Base-by-base conservation (phyloP, 257 asterid genomes). In the Nicotiana tomentosiformis region DNA sequence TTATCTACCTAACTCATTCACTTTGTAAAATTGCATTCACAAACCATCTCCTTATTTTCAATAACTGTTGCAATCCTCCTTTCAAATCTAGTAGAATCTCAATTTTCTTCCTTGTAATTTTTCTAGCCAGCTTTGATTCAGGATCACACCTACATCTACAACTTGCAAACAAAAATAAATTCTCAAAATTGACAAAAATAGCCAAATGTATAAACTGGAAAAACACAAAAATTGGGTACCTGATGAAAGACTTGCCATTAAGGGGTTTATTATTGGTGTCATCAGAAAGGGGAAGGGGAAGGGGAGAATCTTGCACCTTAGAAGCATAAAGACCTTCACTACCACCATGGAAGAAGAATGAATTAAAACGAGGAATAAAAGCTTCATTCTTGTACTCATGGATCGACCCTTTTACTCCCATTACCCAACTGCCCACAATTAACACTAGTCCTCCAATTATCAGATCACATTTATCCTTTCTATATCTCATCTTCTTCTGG, bases 251-350 rank as follows among this genome's bases (percentile, higher is more conserved):
- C 85, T 93, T 93, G 33, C 98, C 99, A 77, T 90, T 92, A 7
- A 90, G 93, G 86, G 98, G 93, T 85, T 91, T 92, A 86, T 70
- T 51, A 74, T 53, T 88, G 53, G 78, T 80, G 85, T 95, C 97
- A 78, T 92, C 90, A 35, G 91, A 77, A 4, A 87, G 9, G 18
- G 82, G 77, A 4, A 87, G 9, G 18, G 82, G 77, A 77, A 78
- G 86, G 0, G 94, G 86, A 51, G 91, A 84, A 77, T 90, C 91
- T 12, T 77, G 81, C 68, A 87, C 82, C 86, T 88, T 93, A 29
- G 99, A 91, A 89, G 98, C 98, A 85, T 93, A 92, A 70, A 96
- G 98, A 0, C 99, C 99, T 83, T 96, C 99, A 70, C 98, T 94
- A 26, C 99, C 99, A 61, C 99, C 99, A 86, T 94, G 97, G 80